phyloP scores from a whole-genome alignment of 116 monocot species.

The Iris pallida region DNA sequence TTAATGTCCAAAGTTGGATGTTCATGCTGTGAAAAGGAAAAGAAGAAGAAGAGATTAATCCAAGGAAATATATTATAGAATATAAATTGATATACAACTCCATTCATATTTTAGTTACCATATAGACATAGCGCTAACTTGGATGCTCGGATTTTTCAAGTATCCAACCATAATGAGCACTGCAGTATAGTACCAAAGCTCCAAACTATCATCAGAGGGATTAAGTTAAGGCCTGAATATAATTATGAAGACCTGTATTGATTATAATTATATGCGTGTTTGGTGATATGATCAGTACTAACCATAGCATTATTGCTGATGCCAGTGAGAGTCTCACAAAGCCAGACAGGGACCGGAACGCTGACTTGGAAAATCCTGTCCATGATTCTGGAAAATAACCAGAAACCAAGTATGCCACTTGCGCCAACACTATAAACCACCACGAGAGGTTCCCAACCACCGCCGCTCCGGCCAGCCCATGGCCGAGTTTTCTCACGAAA shows the following conservation, averaged over 20 bases:
- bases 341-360: constrained; percentile 47
- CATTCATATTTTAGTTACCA: constrained; percentile 27
- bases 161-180: constrained; percentile 71
- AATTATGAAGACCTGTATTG: background rate
- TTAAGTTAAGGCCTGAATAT: constrained; percentile 3
- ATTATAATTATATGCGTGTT: too few relatives aligned
- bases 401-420: constrained; percentile 49
- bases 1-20: constrained; percentile 73
- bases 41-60: background rate
- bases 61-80: background rate
- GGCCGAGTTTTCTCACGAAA: constrained; percentile 48
- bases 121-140: constrained; percentile 70
- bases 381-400: constrained; percentile 81
- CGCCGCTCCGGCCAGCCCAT: constrained; percentile 62
- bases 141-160: constrained; percentile 60
- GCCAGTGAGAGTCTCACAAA: constrained; percentile 80
- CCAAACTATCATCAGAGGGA: constrained; percentile 48
- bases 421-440: constrained; percentile 65
- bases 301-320: constrained; percentile 89
- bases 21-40: constrained; percentile 53
- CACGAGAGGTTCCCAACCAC: constrained; percentile 76
- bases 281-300: constrained; percentile 1
- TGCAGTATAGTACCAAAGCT: constrained; percentile 89
- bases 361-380: constrained; percentile 64
- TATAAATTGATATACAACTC: background rate